Percentiles rank a stretch among this genome's conserved stretches.
Evolutionary conservation across 2,329 filamentous ascomycete genomes (phyloP).

Genomic region (Amesomyces nigricolor): DNA sequence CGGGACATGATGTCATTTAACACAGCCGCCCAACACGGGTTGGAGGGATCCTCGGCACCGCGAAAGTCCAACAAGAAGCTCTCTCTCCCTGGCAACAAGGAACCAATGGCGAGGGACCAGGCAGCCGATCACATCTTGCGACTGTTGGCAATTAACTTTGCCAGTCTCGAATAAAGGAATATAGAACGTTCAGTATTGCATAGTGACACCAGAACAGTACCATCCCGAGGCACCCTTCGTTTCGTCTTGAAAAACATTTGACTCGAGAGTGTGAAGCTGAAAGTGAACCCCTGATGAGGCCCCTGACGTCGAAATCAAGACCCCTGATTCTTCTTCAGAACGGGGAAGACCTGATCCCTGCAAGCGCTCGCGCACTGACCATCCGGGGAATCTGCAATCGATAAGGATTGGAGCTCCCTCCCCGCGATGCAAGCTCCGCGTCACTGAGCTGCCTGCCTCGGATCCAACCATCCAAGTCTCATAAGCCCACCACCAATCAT

Average conservation of each 20-base stretch:
- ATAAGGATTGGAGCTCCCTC: conserved; percentile 3
- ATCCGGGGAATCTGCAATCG: conserved; percentile 1
- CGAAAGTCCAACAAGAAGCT: not conserved
- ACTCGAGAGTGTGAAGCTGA: no score
- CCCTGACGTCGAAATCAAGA: not conserved
- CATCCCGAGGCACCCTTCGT: no score
- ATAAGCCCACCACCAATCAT: not conserved
- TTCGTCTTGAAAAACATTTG: no score
- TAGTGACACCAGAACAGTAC: no score
- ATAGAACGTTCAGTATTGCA: no score
- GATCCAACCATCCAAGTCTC: not conserved
- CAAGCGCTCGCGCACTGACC: conserved; percentile 16
- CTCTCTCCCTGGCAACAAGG: not conserved
- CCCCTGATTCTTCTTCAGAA: not conserved
- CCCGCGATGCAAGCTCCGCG: conserved; percentile 24
- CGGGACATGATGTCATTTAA: conserved; percentile 19
- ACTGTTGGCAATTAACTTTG: not conserved
- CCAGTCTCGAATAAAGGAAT: not conserved
- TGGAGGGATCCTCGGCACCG: conserved; percentile 1
- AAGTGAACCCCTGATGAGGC: no score
- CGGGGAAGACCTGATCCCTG: not conserved
- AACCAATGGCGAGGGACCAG: conserved; percentile 6
- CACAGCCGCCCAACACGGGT: conserved; percentile 14
- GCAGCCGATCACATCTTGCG: conserved; percentile 12
- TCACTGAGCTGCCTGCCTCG: conserved; percentile 24